A percentile compares a stretch with the other conserved stretches of the same genome.
These are phyloP conservation scores for Diutina neorugosa DNA, from an alignment of 1,139 yeast species.

Conservation along the genomic window DNA sequence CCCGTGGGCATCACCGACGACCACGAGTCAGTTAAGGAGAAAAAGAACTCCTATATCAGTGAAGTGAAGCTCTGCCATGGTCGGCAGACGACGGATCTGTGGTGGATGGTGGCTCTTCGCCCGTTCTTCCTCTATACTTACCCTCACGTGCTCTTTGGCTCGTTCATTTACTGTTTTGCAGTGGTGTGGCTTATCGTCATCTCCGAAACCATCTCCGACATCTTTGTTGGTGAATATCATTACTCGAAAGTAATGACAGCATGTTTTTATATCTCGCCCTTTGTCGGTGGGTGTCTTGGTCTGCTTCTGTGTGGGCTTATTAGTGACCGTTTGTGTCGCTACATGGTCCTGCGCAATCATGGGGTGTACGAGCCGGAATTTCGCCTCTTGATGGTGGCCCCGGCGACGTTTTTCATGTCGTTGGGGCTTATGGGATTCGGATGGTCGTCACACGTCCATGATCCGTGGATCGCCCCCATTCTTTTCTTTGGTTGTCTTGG, in stretches of 20 bases:
- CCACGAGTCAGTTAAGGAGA: background rate
- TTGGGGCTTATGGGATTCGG: slow-evolving; percentile 53
- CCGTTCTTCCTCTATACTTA: slow-evolving; percentile 42
- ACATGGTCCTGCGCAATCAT: slow-evolving; percentile 24
- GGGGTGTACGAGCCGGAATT: slow-evolving; percentile 58
- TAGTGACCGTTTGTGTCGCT: slow-evolving; percentile 35
- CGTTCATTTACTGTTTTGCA: slow-evolving; percentile 42
- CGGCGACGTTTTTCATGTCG: slow-evolving; percentile 33
- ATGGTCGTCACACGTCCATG: slow-evolving; percentile 37
- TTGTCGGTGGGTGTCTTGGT: slow-evolving; percentile 47
- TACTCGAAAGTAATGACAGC: slow-evolving; percentile 40
- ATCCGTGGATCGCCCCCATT: slow-evolving; percentile 50
- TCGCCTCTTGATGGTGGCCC: slow-evolving; percentile 41
- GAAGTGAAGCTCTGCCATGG: slow-evolving; percentile 18
- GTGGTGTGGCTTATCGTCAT: slow-evolving; percentile 56
- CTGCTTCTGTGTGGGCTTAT: slow-evolving; percentile 40
- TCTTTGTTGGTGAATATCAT: slow-evolving; percentile 32
- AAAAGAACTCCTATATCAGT: background rate
- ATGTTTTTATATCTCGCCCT: slow-evolving; percentile 45
- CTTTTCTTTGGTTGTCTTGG: slow-evolving; percentile 43
- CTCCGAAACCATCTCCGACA: slow-evolving; percentile 42
- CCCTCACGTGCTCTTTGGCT: slow-evolving; percentile 42
- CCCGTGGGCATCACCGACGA: background rate
- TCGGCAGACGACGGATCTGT: slow-evolving; percentile 34
- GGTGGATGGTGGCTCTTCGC: slow-evolving; percentile 48